Evolutionary conservation across 2,329 filamentous ascomycete genomes (phyloP).

Genomic region (Arthrinium puccinioides): DNA sequence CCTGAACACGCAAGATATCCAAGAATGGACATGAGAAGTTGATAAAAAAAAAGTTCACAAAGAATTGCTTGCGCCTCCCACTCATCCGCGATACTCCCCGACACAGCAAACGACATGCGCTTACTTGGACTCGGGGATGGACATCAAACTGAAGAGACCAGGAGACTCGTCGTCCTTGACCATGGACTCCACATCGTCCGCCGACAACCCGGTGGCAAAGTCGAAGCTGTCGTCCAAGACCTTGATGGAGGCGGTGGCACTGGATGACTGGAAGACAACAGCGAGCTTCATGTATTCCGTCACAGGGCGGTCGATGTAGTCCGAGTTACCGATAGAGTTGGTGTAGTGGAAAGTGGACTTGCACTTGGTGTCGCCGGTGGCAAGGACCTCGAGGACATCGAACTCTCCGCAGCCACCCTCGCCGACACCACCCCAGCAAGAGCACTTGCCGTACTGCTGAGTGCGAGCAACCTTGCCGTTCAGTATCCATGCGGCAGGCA

Average conservation of each 20-base stretch:
- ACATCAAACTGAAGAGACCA: slow-evolving; percentile 20
- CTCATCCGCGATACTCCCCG: neutral
- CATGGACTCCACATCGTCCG: slow-evolving; percentile 26
- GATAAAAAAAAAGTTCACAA: neutral
- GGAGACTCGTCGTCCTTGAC: slow-evolving; percentile 16
- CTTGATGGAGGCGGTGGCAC: slow-evolving; percentile 48
- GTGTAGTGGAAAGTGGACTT: slow-evolving; percentile 66
- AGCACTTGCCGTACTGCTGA: slow-evolving; percentile 63
- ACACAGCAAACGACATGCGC: neutral
- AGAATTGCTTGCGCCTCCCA: neutral
- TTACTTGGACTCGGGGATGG: slow-evolving; percentile 7
- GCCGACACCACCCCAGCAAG: slow-evolving; percentile 54
- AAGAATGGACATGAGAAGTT: slow-evolving; percentile 6
- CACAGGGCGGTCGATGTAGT: slow-evolving; percentile 64
- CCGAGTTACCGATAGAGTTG: slow-evolving; percentile 55
- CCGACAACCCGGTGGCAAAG: slow-evolving; percentile 31
- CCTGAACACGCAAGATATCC: slow-evolving; percentile 7
- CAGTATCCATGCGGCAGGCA: slow-evolving; percentile 70
- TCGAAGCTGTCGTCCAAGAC: slow-evolving; percentile 33
- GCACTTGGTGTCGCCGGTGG: slow-evolving; percentile 54
- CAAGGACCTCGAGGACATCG: slow-evolving; percentile 67
- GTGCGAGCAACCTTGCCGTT: slow-evolving; percentile 67
- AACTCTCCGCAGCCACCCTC: slow-evolving; percentile 61
- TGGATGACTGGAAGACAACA: slow-evolving; percentile 49
- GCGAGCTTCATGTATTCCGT: slow-evolving; percentile 54